Evolutionary conservation across 441 rosid species (phyloP).

Genomic region (Cnidoscolus chayamansa): DNA sequence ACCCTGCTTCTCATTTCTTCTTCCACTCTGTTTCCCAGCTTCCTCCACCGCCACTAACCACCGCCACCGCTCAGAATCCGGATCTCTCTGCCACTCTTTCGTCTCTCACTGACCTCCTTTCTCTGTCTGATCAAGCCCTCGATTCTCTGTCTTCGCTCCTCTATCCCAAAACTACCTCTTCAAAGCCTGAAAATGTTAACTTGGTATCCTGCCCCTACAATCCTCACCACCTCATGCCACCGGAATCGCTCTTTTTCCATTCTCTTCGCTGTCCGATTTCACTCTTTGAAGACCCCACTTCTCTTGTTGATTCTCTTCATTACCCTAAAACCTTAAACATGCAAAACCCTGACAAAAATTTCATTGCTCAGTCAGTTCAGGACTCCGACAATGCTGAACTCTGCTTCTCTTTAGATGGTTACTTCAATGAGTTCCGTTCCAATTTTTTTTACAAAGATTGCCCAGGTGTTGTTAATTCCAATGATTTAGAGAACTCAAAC

Average conservation of each 20-base stretch:
- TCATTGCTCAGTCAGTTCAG: conserved; percentile 12
- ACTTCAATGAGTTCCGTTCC: conserved; percentile 33
- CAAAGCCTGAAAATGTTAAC: conserved; percentile 26
- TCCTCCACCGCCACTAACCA: conserved; percentile 7
- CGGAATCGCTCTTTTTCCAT: conserved; percentile 68
- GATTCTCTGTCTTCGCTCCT: conserved; percentile 37
- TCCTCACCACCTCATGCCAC: conserved; percentile 65
- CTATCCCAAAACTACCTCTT: conserved; percentile 35
- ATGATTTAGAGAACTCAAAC: conserved; percentile 1
- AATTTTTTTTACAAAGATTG: conserved; percentile 63
- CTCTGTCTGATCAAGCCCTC: conserved; percentile 44
- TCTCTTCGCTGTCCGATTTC: conserved; percentile 60
- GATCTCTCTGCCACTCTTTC: conserved; percentile 50
- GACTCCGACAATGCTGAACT: conserved; percentile 29
- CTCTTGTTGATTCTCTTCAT: conserved; percentile 33
- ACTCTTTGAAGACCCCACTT: conserved; percentile 25
- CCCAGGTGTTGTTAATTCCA: conserved; percentile 41
- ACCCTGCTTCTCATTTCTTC: conserved; percentile 21
- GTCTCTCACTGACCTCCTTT: conserved; percentile 45
- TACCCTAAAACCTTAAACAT: conserved; percentile 48
- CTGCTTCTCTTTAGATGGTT: conserved; percentile 53
- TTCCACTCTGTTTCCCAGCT: conserved; percentile 16
- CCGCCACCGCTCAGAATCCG: conserved; percentile 10
- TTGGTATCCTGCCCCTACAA: conserved; percentile 57
- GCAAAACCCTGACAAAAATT: background rate